These are phyloP conservation scores for Boletellus ananiceps DNA, from an alignment of 768 basidiomycete species.

Conservation along the genomic window DNA sequence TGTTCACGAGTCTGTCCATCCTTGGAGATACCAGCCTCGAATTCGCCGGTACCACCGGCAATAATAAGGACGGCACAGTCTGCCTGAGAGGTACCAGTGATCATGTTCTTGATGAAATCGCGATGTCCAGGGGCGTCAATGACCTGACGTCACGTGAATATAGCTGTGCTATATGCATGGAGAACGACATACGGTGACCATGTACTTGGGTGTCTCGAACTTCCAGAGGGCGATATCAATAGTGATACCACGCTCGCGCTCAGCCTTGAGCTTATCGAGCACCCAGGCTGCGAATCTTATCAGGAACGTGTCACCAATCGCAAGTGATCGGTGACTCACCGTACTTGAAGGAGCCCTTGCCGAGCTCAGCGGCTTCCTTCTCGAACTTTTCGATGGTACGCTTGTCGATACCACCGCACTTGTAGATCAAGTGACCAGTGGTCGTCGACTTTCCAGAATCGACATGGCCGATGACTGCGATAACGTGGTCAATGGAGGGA, in stretches of 20 bases:
- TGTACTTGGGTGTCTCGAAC: slow-evolving; percentile 98
- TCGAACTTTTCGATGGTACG: slow-evolving; percentile 99
- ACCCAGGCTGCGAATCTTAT: slow-evolving; percentile 78
- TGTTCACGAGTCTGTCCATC: slow-evolving; percentile 99
- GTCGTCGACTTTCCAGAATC: slow-evolving; percentile 99
- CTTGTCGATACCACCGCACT: slow-evolving; percentile 99
- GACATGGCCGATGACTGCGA: slow-evolving; percentile 94
- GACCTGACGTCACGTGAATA: slow-evolving; percentile 51
- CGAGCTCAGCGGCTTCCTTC: slow-evolving; percentile 99
- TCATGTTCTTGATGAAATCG: slow-evolving; percentile 99
- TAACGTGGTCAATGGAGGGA: slow-evolving; percentile 24
- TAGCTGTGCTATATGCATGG: background rate
- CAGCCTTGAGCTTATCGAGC: slow-evolving; percentile 99
- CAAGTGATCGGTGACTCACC: slow-evolving; percentile 48
- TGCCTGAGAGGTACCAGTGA: slow-evolving; percentile 99
- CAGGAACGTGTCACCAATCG: slow-evolving; percentile 18
- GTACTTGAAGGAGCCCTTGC: slow-evolving; percentile 98
- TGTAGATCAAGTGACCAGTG: slow-evolving; percentile 99
- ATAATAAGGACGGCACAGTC: slow-evolving; percentile 99
- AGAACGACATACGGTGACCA: slow-evolving; percentile 70
- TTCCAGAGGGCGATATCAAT: slow-evolving; percentile 99
- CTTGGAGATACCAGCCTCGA: slow-evolving; percentile 99
- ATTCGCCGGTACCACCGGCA: slow-evolving; percentile 98
- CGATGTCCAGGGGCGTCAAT: slow-evolving; percentile 99
- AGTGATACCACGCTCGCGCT: slow-evolving; percentile 99